A percentile compares a stretch with the other conserved stretches of the same genome.
phyloP scores from a whole-genome alignment of 2,329 filamentous ascomycete genomes.

The Alternaria sp. region DNA sequence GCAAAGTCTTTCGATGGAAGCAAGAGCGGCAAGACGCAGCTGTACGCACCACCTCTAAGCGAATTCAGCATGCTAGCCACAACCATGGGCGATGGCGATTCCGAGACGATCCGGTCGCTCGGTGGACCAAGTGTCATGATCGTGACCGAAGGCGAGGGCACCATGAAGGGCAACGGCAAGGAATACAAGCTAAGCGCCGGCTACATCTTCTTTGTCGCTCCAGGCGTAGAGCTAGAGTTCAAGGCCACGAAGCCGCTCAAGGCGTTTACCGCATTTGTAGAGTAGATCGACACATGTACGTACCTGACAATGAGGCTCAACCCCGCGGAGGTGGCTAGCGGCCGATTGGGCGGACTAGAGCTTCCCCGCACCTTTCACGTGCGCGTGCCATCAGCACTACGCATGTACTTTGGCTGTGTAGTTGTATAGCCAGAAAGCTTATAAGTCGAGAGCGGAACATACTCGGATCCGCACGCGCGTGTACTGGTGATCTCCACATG shows the following conservation, averaged over 20 bases:
- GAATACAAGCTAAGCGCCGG: conserved; percentile 65
- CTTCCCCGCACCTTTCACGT: conserved; percentile 22
- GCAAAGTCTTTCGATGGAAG: conserved; percentile 59
- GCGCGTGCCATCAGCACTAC: neutral
- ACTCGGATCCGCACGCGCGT: conserved; percentile 36
- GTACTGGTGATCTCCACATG: conserved; percentile 26
- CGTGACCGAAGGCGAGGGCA: conserved; percentile 65
- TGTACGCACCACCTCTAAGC: conserved; percentile 71
- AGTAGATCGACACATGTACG: conserved; percentile 32
- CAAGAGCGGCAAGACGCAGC: conserved; percentile 64
- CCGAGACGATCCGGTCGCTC: conserved; percentile 62
- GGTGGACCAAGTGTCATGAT: conserved; percentile 70
- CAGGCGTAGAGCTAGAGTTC: conserved; percentile 59
- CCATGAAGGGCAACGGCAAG: conserved; percentile 61
- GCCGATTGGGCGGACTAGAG: conserved; percentile 25
- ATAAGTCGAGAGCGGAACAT: conserved; percentile 1
- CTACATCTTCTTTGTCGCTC: conserved; percentile 70
- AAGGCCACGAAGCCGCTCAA: conserved; percentile 53
- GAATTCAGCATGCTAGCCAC: conserved; percentile 75
- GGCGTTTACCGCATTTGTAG: conserved; percentile 57
- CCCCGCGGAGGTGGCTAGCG: conserved; percentile 14
- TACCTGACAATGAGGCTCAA: conserved; percentile 18
- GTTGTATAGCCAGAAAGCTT: conserved; percentile 1
- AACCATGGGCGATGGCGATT: conserved; percentile 63
- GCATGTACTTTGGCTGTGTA: neutral